Evolutionary conservation across 2,329 filamentous ascomycete genomes (phyloP).

Genomic region (Hyphodiscus sp.): DNA sequence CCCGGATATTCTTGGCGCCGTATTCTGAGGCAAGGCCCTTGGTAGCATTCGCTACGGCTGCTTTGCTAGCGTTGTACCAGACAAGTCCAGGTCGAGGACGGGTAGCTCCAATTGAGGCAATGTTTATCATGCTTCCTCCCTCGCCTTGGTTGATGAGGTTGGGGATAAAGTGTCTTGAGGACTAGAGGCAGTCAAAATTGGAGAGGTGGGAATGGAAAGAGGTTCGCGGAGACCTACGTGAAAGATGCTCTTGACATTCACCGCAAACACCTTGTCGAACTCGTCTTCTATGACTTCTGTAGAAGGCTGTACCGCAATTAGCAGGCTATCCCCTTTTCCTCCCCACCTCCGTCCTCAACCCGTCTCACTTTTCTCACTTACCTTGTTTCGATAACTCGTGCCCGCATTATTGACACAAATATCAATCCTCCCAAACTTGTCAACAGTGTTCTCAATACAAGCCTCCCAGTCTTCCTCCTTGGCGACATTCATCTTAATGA

Average conservation of each 20-base stretch:
- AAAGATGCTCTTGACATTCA: slow-evolving; percentile 64
- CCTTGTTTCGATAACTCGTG: slow-evolving; percentile 51
- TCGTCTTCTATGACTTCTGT: slow-evolving; percentile 58
- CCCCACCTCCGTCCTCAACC: too few species aligned
- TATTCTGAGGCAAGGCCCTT: slow-evolving; percentile 68
- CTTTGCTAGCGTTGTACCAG: slow-evolving; percentile 44
- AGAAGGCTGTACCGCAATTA: slow-evolving; percentile 38
- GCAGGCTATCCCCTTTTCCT: neutral
- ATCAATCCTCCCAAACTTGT: slow-evolving; percentile 46
- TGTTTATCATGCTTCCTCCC: slow-evolving; percentile 57
- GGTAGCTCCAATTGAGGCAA: slow-evolving; percentile 57
- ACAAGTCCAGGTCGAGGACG: slow-evolving; percentile 57
- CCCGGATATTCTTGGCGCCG: slow-evolving; percentile 63
- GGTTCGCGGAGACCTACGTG: slow-evolving; percentile 22
- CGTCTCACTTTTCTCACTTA: slow-evolving; percentile 1
- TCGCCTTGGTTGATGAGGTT: slow-evolving; percentile 52
- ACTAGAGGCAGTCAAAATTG: slow-evolving; percentile 22
- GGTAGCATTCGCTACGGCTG: slow-evolving; percentile 47
- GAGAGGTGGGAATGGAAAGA: neutral
- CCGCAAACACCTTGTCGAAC: slow-evolving; percentile 59
- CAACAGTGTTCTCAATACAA: slow-evolving; percentile 39
- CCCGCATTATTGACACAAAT: slow-evolving; percentile 58
- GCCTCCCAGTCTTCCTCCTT: slow-evolving; percentile 46
- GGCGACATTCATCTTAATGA: slow-evolving; percentile 44
- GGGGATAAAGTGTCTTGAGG: slow-evolving; percentile 51